Conservation (phyloP, 495 filamentous ascomycete species). For the Penicillium maclennaniae region DNA sequence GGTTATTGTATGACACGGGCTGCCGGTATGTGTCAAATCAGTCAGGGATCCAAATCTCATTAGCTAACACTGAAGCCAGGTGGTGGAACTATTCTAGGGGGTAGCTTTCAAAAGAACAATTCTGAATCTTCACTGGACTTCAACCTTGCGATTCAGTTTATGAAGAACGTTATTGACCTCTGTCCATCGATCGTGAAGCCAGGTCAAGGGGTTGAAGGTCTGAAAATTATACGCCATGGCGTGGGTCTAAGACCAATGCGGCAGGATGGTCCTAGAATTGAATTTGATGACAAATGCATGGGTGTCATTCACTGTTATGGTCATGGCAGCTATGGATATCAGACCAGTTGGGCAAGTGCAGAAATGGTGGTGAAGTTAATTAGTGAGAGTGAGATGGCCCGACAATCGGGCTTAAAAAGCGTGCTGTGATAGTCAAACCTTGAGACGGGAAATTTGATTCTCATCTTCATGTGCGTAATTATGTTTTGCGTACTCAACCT, state of each 20-base stretch:
- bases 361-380: too few species aligned
- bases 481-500: too few species aligned
- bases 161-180: conserved; percentile 70
- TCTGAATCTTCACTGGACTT: conserved; percentile 80
- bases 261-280: conserved; percentile 70
- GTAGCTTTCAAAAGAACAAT: conserved; percentile 72
- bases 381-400: too few species aligned
- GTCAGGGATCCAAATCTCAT: not conserved
- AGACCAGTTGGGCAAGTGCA: conserved; percentile 28
- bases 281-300: conserved; percentile 63
- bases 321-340: conserved; percentile 86
- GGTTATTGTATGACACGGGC: conserved; percentile 85
- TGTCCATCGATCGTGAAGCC: conserved; percentile 64
- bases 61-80: conserved; percentile 23
- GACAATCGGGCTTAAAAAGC: too few species aligned
- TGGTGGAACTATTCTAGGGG: conserved; percentile 75
- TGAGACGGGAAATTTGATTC: too few species aligned
- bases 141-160: conserved; percentile 75
- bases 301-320: conserved; percentile 88
- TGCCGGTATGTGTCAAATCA: conserved; percentile 38
- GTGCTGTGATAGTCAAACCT: too few species aligned
- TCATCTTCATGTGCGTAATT: too few species aligned
- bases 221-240: conserved; percentile 78
- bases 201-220: conserved; percentile 69
- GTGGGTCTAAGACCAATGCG: conserved; percentile 80